Evolutionary conservation across 768 basidiomycete species (phyloP), one percentile per base, ranked within the genome.

Genomic region (Leccinum olivaceopallidum): DNA sequence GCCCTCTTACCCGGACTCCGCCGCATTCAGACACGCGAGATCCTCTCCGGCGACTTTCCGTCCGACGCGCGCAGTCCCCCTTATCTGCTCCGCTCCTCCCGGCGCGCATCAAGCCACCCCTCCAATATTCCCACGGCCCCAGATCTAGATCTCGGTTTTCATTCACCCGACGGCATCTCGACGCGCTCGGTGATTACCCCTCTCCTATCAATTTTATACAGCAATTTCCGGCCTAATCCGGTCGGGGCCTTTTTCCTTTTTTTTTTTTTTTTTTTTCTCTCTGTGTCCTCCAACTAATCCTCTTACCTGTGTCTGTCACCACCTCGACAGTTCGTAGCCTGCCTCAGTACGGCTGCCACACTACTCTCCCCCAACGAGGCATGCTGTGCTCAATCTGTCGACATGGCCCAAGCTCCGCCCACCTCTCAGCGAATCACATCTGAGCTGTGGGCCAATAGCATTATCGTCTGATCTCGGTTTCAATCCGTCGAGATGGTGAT

Each of bases 11-110:
- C 22, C 47, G 47, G 47, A 24, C 47, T 42, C 20, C 47, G 47
- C 22, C 47, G 47, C 24, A 48, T 48, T 48, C 22, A 24, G 34
- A 14, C 14, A 12, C 18, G 24, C 60, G 67, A 55, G 67, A 68
- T 70, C 70, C 66, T 6, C 37, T 18, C 67, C 68, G 68, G 68
- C 5, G 53, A 49, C 51, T n/a, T 60, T 71, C 69, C 68, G 68
- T 69, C 68, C 69, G 69, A 61, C 59, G 36, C 68, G 67, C 60
- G 34, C n/a, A 53, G 36, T 50, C 13, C 34, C 58, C 26, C 42
- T 55, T 28, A 20, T 50, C 50, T 24, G 20, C 37, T 67, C 68
- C 68, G 67, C 4, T 7, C 51, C 47, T 39, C 61, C 65, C 67
- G 68, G 67, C 61, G 1, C 34, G 3, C 52, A 60, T 55, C 58